Evolutionary conservation across 148 eudicot genomes (phyloP).

Genomic region (Rhododendron henanense): DNA sequence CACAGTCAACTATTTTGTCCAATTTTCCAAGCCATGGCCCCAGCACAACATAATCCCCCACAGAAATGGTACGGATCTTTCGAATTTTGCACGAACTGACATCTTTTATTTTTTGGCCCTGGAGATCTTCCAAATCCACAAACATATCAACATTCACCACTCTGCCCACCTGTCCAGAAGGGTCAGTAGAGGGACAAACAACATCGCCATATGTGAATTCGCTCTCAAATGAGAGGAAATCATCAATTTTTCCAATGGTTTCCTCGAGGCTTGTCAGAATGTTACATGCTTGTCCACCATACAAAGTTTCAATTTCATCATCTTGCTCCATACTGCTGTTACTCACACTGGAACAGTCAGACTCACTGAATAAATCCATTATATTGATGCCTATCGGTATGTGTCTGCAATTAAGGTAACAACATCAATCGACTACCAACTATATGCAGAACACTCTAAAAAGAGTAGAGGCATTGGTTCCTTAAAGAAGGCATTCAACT

Average conservation of each 20-base stretch:
- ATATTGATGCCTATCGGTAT: slow-evolving; percentile 16
- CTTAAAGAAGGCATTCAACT: not conserved
- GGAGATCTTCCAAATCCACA: slow-evolving; percentile 72
- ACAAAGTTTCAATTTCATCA: slow-evolving; percentile 66
- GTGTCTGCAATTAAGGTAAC: slow-evolving; percentile 16
- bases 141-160: slow-evolving; percentile 48
- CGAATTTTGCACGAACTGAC: slow-evolving; percentile 45
- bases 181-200: slow-evolving; percentile 50
- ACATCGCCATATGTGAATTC: slow-evolving; percentile 66
- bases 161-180: slow-evolving; percentile 78
- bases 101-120: slow-evolving; percentile 46
- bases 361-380: slow-evolving; percentile 68
- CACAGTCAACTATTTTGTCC: slow-evolving; percentile 52
- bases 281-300: slow-evolving; percentile 72
- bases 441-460: not conserved
- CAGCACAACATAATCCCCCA: slow-evolving; percentile 61
- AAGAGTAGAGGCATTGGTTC: not conserved
- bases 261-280: slow-evolving; percentile 82
- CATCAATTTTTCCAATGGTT: slow-evolving; percentile 82
- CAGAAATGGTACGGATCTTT: slow-evolving; percentile 56
- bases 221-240: slow-evolving; percentile 86
- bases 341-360: slow-evolving; percentile 71
- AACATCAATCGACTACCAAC: not conserved
- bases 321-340: slow-evolving; percentile 80
- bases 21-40: slow-evolving; percentile 95